Evolutionary conservation across 2,329 filamentous ascomycete genomes (phyloP).

Genomic region (Raffaelea arxii): DNA sequence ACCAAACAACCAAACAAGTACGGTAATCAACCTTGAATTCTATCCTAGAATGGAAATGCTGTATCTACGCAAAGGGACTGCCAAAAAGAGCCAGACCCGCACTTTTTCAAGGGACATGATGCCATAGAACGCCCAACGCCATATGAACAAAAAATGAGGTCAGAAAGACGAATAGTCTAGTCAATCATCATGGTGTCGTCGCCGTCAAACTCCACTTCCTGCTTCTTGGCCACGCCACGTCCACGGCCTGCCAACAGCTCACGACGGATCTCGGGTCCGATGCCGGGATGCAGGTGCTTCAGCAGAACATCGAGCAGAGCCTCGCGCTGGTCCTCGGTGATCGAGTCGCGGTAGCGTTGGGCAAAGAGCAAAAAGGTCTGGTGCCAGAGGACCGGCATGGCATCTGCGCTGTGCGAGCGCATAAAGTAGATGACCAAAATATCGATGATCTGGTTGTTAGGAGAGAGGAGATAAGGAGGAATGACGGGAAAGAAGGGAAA

Average conservation of each 20-base stretch:
- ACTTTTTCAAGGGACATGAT: no score
- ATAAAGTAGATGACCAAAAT: constrained; percentile 94
- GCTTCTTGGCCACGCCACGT: constrained; percentile 62
- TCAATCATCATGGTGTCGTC: constrained; percentile 89
- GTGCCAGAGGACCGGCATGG: constrained; percentile 88
- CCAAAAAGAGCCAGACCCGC: no score
- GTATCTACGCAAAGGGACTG: no score
- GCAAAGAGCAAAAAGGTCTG: constrained; percentile 88
- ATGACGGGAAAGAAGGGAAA: neutral
- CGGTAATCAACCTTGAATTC: no score
- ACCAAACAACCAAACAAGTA: no score
- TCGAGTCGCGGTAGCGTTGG: constrained; percentile 89
- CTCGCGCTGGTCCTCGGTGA: constrained; percentile 83
- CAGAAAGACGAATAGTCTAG: constrained; percentile 21
- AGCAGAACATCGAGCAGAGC: constrained; percentile 80
- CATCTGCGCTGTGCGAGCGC: constrained; percentile 8
- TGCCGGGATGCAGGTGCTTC: constrained; percentile 73
- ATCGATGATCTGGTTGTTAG: constrained; percentile 67
- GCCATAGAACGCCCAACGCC: no score
- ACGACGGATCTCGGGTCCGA: constrained; percentile 82
- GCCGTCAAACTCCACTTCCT: constrained; percentile 50
- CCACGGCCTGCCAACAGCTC: constrained; percentile 84
- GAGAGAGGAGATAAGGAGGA: neutral
- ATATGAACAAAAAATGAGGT: neutral
- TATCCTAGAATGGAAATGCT: no score